Evolutionary conservation across 805 yeast species (phyloP), one percentile per base, ranked within the genome.

Genomic region (Candida dendrica): DNA sequence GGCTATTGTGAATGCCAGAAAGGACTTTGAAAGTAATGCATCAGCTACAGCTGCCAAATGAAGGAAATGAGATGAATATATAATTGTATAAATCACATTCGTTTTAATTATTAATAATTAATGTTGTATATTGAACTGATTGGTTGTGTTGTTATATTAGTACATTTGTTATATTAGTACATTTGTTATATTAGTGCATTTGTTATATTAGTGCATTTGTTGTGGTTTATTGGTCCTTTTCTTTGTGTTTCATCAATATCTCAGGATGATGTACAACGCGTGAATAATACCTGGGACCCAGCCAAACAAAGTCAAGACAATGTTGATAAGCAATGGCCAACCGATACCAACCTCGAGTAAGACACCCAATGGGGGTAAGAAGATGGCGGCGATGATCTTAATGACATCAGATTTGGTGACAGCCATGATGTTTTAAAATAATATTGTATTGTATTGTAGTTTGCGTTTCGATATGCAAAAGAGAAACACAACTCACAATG

Each of bases 281-380:
- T 79, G 83, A 40, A 78, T 63, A 39, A 78, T 75, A 52, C 84
- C 89, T 8, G 91, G 91, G 56, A 83, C 72, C 65, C 77, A 83
- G 44, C 88, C 90, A 39, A 82, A 69, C 41, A 77, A 58, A 34
- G 87, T 79, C 59, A 83, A 71, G 37, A 82, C 45, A 47, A 81
- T 64, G 64, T 81, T 80, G 56, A 61, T 27, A 53, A 63, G 30
- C 54, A 61, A 37, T n/a, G 57, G 39, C 13, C 40, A 42, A 1
- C 55, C 55, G 52, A 75, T 68, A 20, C 81, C 81, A 46, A 64
- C 65, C 58, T 76, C 80, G 41, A 74, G 50, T 49, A 75, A 72
- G 3, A 76, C 81, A 49, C 81, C 81, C 43, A 76, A 56, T 29
- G 81, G 81, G 31, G 81, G 81, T 41, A 76, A 61, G 45, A 76